A percentile compares a stretch with the other conserved stretches of the same genome.
phyloP scores from a whole-genome alignment of 129 eudicot genomes.

The Artemisia argyi region DNA sequence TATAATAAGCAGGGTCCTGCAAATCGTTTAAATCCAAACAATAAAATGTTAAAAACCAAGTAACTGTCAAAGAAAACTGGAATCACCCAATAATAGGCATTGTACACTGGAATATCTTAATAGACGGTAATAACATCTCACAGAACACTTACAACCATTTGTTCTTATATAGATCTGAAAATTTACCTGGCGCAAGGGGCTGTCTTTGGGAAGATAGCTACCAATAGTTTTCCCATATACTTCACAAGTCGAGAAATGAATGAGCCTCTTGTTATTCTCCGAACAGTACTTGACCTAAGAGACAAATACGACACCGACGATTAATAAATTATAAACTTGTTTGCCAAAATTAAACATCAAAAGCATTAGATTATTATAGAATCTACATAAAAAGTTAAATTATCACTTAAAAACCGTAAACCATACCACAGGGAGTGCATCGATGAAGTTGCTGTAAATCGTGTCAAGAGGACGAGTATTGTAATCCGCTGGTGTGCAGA shows the following conservation, averaged over 20 bases:
- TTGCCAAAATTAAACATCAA: background rate
- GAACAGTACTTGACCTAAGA: conserved; percentile 92
- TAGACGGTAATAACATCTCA: background rate
- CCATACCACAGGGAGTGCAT: conserved; percentile 98
- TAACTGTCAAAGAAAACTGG: background rate
- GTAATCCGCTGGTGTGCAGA: conserved; percentile 98
- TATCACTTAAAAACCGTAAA: background rate
- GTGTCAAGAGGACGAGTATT: conserved; percentile 96
- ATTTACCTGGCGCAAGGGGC: conserved; percentile 77
- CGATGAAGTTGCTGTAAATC: conserved; percentile 94
- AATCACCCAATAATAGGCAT: background rate
- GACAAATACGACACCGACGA: background rate
- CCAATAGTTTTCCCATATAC: conserved; percentile 95
- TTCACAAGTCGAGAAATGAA: conserved; percentile 97
- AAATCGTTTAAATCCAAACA: background rate
- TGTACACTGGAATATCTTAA: background rate
- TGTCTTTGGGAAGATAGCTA: conserved; percentile 79
- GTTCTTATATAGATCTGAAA: no score
- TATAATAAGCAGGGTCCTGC: conserved; percentile 85
- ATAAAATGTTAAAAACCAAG: background rate
- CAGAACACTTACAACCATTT: no score
- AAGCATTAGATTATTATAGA: conserved; percentile 7
- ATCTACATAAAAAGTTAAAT: background rate
- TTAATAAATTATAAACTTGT: conserved; percentile 16
- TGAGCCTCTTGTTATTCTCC: conserved; percentile 86